phyloP scores from a whole-genome alignment of 371 early-diverging fungal species.

The Thermomucor indicae-seudaticae region DNA sequence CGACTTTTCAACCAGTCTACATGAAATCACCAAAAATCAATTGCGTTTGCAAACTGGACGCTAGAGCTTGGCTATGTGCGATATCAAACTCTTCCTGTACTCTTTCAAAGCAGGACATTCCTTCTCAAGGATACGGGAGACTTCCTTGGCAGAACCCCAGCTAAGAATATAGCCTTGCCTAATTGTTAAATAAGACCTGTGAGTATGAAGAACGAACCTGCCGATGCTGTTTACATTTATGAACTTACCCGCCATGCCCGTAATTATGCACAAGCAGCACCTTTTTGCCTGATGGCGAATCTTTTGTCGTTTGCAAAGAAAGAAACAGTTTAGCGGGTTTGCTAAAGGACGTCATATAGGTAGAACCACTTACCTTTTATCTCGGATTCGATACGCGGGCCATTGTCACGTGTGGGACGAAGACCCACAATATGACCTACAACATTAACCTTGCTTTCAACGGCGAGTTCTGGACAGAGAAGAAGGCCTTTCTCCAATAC shows the following conservation, averaged over 20 bases:
- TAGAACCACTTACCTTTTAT: constrained; percentile 28
- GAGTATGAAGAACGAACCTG: not conserved
- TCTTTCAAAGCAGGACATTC: too few species aligned
- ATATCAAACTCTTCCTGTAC: too few species aligned
- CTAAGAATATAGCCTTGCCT: constrained; percentile 64
- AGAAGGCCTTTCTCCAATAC: constrained; percentile 14
- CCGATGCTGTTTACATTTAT: too few species aligned
- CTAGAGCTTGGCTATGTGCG: too few species aligned
- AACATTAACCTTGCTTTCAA: constrained; percentile 43
- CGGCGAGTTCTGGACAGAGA: constrained; percentile 17
- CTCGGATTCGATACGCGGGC: constrained; percentile 67
- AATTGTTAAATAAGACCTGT: not conserved
- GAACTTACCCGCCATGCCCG: constrained; percentile 66
- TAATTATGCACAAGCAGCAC: constrained; percentile 69
- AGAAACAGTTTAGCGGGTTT: too few species aligned
- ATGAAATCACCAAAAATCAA: too few species aligned
- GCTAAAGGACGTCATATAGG: not conserved
- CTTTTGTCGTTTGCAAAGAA: constrained; percentile 10
- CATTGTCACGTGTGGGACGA: constrained; percentile 64
- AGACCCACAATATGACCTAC: constrained; percentile 63
- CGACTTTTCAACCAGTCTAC: too few species aligned
- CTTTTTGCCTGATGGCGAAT: constrained; percentile 12
- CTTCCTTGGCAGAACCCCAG: constrained; percentile 66
- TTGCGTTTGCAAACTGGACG: too few species aligned
- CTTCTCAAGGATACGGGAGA: constrained; percentile 44